phyloP scores from a whole-genome alignment of 2,329 filamentous ascomycete species.

The Endoconidiophora laricicola region DNA sequence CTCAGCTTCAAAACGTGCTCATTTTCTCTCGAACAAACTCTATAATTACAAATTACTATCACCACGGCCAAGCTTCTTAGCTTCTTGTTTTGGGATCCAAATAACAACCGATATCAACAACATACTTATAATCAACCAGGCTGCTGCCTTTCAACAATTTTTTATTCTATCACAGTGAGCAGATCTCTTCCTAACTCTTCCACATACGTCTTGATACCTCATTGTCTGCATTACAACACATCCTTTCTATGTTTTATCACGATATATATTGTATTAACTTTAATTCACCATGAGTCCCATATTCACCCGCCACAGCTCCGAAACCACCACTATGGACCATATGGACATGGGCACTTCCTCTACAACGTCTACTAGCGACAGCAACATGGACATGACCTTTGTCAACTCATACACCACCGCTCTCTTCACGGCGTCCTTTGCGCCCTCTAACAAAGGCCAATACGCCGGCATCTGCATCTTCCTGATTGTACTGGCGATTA shows the following conservation, averaged over 20 bases:
- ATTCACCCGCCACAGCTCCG: conserved; percentile 5
- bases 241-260: background rate
- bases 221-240: background rate
- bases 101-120: too few relatives aligned
- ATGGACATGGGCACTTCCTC: conserved; percentile 10
- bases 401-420: conserved; percentile 34
- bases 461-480: conserved; percentile 92
- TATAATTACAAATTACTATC: too few relatives aligned
- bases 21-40: too few relatives aligned
- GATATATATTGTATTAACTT: background rate
- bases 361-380: background rate
- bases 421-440: conserved; percentile 51
- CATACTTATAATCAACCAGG: too few relatives aligned
- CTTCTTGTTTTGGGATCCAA: too few relatives aligned
- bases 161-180: too few relatives aligned
- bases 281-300: conserved; percentile 1
- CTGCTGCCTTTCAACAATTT: too few relatives aligned
- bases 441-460: conserved; percentile 47
- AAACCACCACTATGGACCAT: conserved; percentile 4
- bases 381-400: conserved; percentile 39
- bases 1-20: too few relatives aligned
- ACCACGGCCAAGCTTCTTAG: too few relatives aligned
- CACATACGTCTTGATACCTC: too few relatives aligned
- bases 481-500: conserved; percentile 56
- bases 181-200: too few relatives aligned